Conservation (phyloP, 768 basidiomycete species). For the Gautieria morchelliformis region DNA sequence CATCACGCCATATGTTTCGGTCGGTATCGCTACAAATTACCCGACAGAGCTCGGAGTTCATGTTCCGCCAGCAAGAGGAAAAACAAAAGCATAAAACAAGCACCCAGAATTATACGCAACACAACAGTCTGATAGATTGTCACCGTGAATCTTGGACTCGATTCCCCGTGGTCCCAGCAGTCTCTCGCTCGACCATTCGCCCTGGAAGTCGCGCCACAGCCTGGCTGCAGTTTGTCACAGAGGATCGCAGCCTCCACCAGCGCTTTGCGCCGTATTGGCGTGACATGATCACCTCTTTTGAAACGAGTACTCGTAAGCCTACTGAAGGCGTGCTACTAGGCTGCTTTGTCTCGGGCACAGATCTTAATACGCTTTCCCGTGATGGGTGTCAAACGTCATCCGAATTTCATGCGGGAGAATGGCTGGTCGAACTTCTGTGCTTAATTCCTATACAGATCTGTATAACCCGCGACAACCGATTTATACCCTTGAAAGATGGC, state of each 20-base stretch:
- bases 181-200: slow-evolving; percentile 31
- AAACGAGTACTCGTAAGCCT: slow-evolving; percentile 43
- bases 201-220: slow-evolving; percentile 17
- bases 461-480: slow-evolving; percentile 47
- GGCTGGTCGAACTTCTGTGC: slow-evolving; percentile 52
- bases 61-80: slow-evolving; percentile 29
- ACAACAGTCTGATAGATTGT: slow-evolving; percentile 49
- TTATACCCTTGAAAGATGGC: slow-evolving; percentile 52
- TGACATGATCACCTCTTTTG: slow-evolving; percentile 36
- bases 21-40: slow-evolving; percentile 45
- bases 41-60: slow-evolving; percentile 45
- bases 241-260: slow-evolving; percentile 20
- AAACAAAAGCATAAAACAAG: neutral
- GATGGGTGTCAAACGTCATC: slow-evolving; percentile 24
- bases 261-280: slow-evolving; percentile 34
- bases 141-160: slow-evolving; percentile 50
- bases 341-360: slow-evolving; percentile 24
- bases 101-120: slow-evolving; percentile 14
- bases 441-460: slow-evolving; percentile 59
- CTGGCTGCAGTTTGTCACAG: slow-evolving; percentile 35
- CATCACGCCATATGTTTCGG: slow-evolving; percentile 19
- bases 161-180: slow-evolving; percentile 47
- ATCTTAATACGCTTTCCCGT: slow-evolving; percentile 19
- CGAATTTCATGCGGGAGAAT: slow-evolving; percentile 41
- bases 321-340: slow-evolving; percentile 33